A percentile compares a stretch with the other conserved stretches of the same genome.
phyloP scores from a whole-genome alignment of 2,329 filamentous ascomycete genomes.

The Botrytis fragariae region DNA sequence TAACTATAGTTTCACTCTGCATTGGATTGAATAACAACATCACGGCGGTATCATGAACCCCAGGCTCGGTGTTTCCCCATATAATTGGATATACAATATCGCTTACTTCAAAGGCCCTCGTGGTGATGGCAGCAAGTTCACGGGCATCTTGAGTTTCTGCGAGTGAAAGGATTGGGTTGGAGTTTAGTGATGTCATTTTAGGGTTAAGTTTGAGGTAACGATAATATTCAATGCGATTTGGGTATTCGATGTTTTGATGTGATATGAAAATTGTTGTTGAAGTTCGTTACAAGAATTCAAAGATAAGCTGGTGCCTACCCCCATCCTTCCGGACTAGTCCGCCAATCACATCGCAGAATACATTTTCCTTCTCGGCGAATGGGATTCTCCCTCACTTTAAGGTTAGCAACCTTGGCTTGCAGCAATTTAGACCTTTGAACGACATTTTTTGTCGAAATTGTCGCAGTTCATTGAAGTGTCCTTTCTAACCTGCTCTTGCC shows the following conservation, averaged over 20 bases:
- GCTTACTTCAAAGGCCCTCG: not conserved
- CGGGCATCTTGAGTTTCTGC: not conserved
- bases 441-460: accelerated
- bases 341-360: not conserved
- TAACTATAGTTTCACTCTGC: not conserved
- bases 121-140: not conserved
- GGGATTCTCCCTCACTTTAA: not conserved
- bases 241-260: not conserved
- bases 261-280: not conserved
- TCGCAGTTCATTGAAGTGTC: not conserved
- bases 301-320: not conserved
- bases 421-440: not conserved
- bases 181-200: not conserved
- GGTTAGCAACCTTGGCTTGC: not conserved
- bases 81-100: not conserved
- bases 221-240: not conserved
- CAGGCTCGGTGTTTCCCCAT: not conserved
- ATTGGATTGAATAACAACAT: not conserved
- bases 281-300: not conserved
- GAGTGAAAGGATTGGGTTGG: not conserved
- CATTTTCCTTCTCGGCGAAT: not conserved
- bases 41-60: not conserved
- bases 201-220: not conserved
- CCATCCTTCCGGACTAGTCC: too few relatives aligned
- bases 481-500: not conserved